phyloP scores from a whole-genome alignment of 306 rosid genomes.

The Potentilla sterilis region DNA sequence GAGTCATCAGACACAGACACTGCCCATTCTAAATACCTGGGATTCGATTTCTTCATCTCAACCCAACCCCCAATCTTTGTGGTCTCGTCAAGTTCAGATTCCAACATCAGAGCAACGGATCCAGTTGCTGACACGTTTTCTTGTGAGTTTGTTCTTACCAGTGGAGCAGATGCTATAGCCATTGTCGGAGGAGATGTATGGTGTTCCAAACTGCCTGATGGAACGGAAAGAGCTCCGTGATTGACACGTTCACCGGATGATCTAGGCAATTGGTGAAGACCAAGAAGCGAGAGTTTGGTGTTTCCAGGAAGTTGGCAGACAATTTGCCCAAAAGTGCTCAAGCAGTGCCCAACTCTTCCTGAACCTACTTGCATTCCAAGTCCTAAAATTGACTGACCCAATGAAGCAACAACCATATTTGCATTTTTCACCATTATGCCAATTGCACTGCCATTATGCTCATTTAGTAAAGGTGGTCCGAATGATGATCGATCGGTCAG shows the following conservation, averaged over 20 bases:
- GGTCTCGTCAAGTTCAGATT: slow-evolving; percentile 60
- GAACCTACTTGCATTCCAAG: slow-evolving; percentile 29
- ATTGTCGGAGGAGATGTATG: slow-evolving; percentile 27
- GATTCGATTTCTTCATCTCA: slow-evolving; percentile 56
- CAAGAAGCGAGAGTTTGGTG: slow-evolving; percentile 66
- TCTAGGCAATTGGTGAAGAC: slow-evolving; percentile 49
- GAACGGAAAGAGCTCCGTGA: slow-evolving; percentile 50
- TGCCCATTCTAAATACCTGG: slow-evolving; percentile 55
- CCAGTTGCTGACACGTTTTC: slow-evolving; percentile 25
- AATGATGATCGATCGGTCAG: slow-evolving; percentile 57
- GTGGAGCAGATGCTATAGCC: slow-evolving; percentile 31
- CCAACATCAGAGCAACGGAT: slow-evolving; percentile 58
- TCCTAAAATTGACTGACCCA: slow-evolving; percentile 64
- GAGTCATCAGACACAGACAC: slow-evolving; percentile 56
- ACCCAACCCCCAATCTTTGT: slow-evolving; percentile 79
- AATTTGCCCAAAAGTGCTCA: slow-evolving; percentile 69
- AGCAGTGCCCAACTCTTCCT: slow-evolving; percentile 34
- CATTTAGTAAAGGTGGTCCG: slow-evolving; percentile 74
- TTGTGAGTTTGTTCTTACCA: slow-evolving; percentile 19
- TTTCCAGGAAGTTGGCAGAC: slow-evolving; percentile 56
- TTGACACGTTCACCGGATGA: slow-evolving; percentile 27
- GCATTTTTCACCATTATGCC: slow-evolving; percentile 74
- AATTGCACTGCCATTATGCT: slow-evolving; percentile 58
- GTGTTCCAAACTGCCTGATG: slow-evolving; percentile 31
- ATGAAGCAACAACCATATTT: slow-evolving; percentile 59